Base-by-base conservation (phyloP, 148 eudicot species). In the Dysphania ambrosioides region DNA sequence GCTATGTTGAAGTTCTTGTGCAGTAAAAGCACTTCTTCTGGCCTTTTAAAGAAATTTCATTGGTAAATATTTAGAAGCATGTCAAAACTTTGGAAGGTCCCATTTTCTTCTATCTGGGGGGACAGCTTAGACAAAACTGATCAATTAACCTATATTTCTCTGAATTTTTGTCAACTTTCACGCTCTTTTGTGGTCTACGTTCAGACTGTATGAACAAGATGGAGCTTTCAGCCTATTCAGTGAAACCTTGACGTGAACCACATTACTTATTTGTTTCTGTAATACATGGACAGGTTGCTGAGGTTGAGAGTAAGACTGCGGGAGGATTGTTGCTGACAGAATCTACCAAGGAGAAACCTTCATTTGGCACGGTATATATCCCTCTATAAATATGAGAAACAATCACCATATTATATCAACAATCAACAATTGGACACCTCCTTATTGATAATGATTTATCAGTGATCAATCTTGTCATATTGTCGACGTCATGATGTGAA, bases 241-340 rank as follows among this genome's bases (percentile, higher is more conserved):
- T 62, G 66, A 15, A 31, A 62, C 12, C 2, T 16, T 9, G 9
- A 23, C 24, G 5, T 6, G 21, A n/a, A 51, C 12, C 10, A 1
- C 11, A 41, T 18, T n/a, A 32, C 29, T 24, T 70, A 4, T 66
- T 7, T 29, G 38, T 38, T 60, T n/a, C 21, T 58, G n/a, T 60
- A 35, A 53, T 49, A 12, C 44, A 65, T 36, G 56, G 59, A n/a
- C 82, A 93, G 97, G 91, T 90, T 53, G 96, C 88, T 31, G 93
- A 86, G 79, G 93, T 84, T 4, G 97, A 87, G 84, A 77, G 71
- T 30, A 90, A 83, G 70, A 93, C 97, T 30, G 88, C 96, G 13
- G 96, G 97, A 47, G 97, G 97, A 32, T 76, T 93, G 82, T 79
- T 87, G 77, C 86, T 93, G 35, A 87, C 97, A 15, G 89, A 87